Evolutionary conservation across 257 asterid species (phyloP).

Genomic region (Fraxinus americana): DNA sequence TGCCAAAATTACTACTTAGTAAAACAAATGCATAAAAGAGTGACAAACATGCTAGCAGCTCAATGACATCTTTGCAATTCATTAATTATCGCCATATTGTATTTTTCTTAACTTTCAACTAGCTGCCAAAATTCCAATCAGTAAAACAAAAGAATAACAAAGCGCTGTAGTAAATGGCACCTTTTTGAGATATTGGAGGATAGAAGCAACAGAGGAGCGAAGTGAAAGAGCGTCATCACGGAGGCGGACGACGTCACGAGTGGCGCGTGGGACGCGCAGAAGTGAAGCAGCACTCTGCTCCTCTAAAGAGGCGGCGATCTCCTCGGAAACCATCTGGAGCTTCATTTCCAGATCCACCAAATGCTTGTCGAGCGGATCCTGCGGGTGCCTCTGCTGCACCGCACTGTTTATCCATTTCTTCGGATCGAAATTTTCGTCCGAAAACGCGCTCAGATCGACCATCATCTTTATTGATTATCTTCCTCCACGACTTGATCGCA

Average conservation of each 20-base stretch:
- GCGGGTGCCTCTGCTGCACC: constrained; percentile 79
- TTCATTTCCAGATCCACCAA: constrained; percentile 97
- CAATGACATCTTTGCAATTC: background rate
- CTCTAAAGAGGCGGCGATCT: constrained; percentile 92
- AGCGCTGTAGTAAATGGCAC: constrained; percentile 33
- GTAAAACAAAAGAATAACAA: background rate
- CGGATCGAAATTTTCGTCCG: constrained; percentile 90
- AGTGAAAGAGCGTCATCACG: constrained; percentile 88
- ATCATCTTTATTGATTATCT: constrained; percentile 48
- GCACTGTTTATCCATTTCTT: constrained; percentile 93
- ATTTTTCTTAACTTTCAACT: background rate
- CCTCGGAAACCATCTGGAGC: constrained; percentile 95
- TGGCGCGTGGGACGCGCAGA: constrained; percentile 93
- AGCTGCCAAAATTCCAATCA: background rate
- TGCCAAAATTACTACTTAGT: background rate
- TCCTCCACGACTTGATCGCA: constrained; percentile 12
- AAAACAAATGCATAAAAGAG: background rate
- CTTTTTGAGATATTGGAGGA: constrained; percentile 76
- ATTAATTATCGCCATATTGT: background rate
- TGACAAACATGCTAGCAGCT: background rate
- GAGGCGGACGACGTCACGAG: constrained; percentile 87
- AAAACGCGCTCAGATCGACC: constrained; percentile 89
- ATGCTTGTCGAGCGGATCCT: constrained; percentile 91
- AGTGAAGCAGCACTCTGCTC: constrained; percentile 92
- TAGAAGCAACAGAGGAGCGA: constrained; percentile 85